Evolutionary conservation across 75 land plant genomes (phyloP).

Genomic region (Isoetes taiwanensis): DNA sequence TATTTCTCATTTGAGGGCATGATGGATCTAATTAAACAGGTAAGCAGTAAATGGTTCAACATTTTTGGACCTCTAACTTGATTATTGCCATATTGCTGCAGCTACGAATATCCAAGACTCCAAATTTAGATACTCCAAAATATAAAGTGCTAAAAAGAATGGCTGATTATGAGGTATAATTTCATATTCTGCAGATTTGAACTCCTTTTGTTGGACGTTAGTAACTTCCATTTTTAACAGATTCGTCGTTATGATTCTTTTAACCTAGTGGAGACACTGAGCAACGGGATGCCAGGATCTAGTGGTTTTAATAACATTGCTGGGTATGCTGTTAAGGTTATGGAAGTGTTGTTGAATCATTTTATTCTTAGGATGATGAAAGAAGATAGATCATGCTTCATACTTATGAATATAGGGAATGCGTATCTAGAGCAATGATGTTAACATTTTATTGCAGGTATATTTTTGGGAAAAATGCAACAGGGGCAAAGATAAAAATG

Average conservation of each 20-base stretch:
- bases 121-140: conserved; percentile 79
- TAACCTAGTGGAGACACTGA: conserved; percentile 62
- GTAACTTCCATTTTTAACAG: conserved; percentile 19
- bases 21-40: conserved; percentile 82
- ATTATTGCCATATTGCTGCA: conserved; percentile 4
- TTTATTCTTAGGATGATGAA: background rate
- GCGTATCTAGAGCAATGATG: background rate
- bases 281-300: conserved; percentile 70
- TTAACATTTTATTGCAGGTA: conserved; percentile 38
- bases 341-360: background rate
- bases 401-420: too few relatives aligned
- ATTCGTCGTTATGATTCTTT: conserved; percentile 71
- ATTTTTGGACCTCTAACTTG: background rate
- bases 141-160: conserved; percentile 76
- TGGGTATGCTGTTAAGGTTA: conserved; percentile 37
- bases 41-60: conserved; percentile 15
- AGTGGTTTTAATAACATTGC: conserved; percentile 74
- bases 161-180: conserved; percentile 63
- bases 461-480: conserved; percentile 80
- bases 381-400: background rate
- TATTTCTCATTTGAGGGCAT: conserved; percentile 87
- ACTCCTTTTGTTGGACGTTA: background rate
- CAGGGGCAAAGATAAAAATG: conserved; percentile 75
- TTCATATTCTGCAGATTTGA: background rate
- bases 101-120: conserved; percentile 72